A percentile compares a stretch with the other conserved stretches of the same genome.
These are phyloP conservation scores for Fomitopsis palustris DNA, from an alignment of 1,284 basidiomycete species.

Conservation along the genomic window DNA sequence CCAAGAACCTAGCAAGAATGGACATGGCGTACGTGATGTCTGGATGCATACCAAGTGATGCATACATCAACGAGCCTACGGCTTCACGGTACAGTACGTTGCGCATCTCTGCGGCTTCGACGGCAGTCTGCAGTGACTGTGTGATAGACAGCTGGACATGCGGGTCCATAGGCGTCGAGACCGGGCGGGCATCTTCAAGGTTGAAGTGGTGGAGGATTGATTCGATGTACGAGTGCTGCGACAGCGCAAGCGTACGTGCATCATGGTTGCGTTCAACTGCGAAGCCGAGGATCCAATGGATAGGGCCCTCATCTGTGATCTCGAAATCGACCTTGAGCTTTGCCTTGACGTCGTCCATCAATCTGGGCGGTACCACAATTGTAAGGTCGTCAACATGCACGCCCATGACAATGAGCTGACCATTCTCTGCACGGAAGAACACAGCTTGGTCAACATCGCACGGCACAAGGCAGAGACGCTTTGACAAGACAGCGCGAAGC, in stretches of 20 bases:
- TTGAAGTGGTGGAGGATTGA: constrained; percentile 29
- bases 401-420: no score
- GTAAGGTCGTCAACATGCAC: no score
- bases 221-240: no score
- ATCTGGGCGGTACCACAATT: no score
- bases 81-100: constrained; percentile 24
- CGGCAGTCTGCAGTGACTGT: background rate
- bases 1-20: constrained; percentile 23
- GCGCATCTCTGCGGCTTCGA: constrained; percentile 2
- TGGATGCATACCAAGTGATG: constrained; percentile 33
- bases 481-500: constrained; percentile 4
- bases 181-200: constrained; percentile 23
- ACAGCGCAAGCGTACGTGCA: no score
- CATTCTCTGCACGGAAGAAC: no score
- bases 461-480: constrained; percentile 6
- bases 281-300: no score
- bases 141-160: constrained; percentile 8
- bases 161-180: constrained; percentile 15
- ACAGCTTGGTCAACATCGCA: no score
- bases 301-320: no score
- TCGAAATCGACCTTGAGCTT: no score
- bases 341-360: no score
- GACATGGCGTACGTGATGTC: constrained; percentile 33
- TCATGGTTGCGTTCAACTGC: no score
- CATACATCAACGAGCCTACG: constrained; percentile 37